Base-by-base conservation (phyloP, 805 yeast species). In the Debaryomyces prosopidis region DNA sequence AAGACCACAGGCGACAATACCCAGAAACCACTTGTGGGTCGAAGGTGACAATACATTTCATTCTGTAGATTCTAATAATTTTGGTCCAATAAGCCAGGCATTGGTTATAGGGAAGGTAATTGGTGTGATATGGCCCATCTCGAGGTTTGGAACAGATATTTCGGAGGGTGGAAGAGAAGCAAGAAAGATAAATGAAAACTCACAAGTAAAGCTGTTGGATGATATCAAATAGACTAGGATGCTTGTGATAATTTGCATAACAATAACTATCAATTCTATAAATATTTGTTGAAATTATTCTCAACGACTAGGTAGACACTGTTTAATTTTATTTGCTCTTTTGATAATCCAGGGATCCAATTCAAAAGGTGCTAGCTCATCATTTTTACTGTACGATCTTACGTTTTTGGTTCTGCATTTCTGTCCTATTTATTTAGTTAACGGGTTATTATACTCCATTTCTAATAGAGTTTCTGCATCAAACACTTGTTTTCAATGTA, bases 11-110 rank as follows among this genome's bases (percentile, higher is more conserved):
- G 83, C 85, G 4, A 63, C 68, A 28, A 69, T 92, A 2, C 97
- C 97, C 2, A 66, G 86, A 44, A 85, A 82, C 56, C 97, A 92
- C 60, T 54, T 89, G 5, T 92, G 97, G 97, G 90, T 90, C 0
- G 97, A 92, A 62, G 98, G 98, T 5, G 98, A 92, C 63, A 90
- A 89, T 60, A 65, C 80, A 12, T 68, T 69, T 46, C 92, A 85
- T 57, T 85, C 96, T 0, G 70, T 90, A 1, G 98, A 92, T 66
- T 84, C 92, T 42, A 91, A 90, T 62, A 79, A 76, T 7, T 92
- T 87, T 68, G 98, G 98, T 0, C 96, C 97, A 0, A 77, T 92
- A 0, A 84, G 96, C 12, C 77, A 82, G 32, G 96, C 92, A 0
- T 67, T 92, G 46, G 83, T 90, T 17, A 58, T 87, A 9, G 97